A percentile compares a stretch with the other conserved stretches of the same genome.
Evolutionary conservation across 129 eudicot genomes (phyloP).

Genomic region (Centella asiatica): DNA sequence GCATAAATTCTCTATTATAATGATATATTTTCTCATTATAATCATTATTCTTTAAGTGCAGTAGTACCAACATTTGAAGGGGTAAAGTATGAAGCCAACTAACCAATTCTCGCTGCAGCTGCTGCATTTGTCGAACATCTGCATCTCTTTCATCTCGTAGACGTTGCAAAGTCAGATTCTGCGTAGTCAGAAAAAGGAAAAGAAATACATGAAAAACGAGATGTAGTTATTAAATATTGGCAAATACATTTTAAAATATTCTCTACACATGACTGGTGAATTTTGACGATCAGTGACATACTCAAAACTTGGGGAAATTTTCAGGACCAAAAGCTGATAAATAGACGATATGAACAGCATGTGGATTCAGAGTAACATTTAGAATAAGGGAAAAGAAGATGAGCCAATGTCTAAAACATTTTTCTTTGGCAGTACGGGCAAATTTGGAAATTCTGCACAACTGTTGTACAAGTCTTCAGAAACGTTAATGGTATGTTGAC

Average conservation of each 20-base stretch:
- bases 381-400: too few relatives aligned
- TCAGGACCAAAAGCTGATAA: background rate
- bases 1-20: too few relatives aligned
- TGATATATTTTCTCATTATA: too few relatives aligned
- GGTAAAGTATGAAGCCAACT: background rate
- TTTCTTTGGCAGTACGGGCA: too few relatives aligned
- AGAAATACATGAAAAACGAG: background rate
- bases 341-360: too few relatives aligned
- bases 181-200: background rate
- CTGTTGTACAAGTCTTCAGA: too few relatives aligned
- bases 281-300: background rate
- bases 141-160: conserved; percentile 69
- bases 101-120: conserved; percentile 74
- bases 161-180: conserved; percentile 48
- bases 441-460: too few relatives aligned
- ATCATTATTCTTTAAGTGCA: too few relatives aligned
- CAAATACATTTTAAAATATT: background rate
- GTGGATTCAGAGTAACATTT: too few relatives aligned
- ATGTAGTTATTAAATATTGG: background rate
- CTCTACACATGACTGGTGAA: background rate
- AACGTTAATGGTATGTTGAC: too few relatives aligned
- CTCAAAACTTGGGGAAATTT: background rate
- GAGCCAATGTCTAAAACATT: too few relatives aligned
- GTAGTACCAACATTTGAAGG: background rate
- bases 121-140: conserved; percentile 52